Conservation (phyloP, 192 early-diverging fungal species). For the Dimargaris xerosporica region DNA sequence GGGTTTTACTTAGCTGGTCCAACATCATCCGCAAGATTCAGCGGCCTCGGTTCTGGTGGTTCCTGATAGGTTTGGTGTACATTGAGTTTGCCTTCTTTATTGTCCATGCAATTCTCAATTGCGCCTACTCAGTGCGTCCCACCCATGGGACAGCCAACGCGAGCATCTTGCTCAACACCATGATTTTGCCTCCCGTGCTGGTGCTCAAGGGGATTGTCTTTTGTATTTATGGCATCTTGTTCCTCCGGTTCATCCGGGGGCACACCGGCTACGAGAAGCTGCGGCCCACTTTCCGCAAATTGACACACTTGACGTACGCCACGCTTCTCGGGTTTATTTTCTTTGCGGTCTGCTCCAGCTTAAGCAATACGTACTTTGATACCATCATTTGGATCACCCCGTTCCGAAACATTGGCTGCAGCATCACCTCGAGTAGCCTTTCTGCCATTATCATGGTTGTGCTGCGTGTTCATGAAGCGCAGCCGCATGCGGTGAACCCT, state of each 20-base stretch:
- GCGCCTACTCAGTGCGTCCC: not conserved
- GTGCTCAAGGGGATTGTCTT: not conserved
- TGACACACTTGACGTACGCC: not conserved
- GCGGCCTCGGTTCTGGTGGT: not conserved
- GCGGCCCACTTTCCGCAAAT: not conserved
- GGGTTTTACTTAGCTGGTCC: not conserved
- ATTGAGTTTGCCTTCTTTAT: not conserved
- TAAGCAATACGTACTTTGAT: not conserved
- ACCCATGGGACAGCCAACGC: not conserved
- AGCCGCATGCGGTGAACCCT: not conserved
- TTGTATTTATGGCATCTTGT: not conserved
- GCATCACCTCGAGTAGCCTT: not conserved
- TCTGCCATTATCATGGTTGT: not conserved
- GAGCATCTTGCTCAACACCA: not conserved
- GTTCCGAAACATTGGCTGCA: not conserved
- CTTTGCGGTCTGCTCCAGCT: not conserved
- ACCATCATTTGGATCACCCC: not conserved
- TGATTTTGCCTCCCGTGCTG: not conserved
- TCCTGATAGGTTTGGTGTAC: not conserved
- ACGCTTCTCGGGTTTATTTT: not conserved
- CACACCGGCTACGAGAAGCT: not conserved
- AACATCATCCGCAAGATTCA: constrained; percentile 1
- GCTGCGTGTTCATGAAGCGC: not conserved
- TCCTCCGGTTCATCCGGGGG: not conserved
- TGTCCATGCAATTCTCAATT: not conserved